Evolutionary conservation across 1,284 basidiomycete genomes (phyloP), one percentile per base, ranked within the genome.

Genomic region (Naganishia liquefaciens): DNA sequence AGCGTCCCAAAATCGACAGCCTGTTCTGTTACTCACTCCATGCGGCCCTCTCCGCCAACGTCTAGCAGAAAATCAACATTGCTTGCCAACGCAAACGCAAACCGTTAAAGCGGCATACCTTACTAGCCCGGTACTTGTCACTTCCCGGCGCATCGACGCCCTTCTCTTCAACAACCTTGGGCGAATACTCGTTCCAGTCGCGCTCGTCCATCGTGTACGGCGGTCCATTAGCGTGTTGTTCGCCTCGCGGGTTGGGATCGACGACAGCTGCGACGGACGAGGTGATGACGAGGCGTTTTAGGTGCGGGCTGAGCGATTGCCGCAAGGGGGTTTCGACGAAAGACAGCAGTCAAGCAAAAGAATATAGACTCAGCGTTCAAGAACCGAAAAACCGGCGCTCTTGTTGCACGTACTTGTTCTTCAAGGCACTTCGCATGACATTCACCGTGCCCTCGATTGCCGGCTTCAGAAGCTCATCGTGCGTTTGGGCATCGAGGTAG

Each of bases 211-310:
- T 75, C 40, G 60, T 66, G 47, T 55, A 61, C 54, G 68, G 62
- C 33, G 64, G 49, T 6, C 64, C 62, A 5, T 21, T 17, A 2
- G 60, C 42, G 46, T 63, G 58, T 19, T 68, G 54, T 6, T 66
- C 65, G 1, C 46, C 40, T 2, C 64, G 53, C 0, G 66, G 65
- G n/a, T 61, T 63, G 2, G 76, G 67, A 47, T 79, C 76, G 44
- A 83, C 67, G 64, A 87, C 76, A 3, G 86, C 76, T 0, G 83
- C 85, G 49, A 79, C 81, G 0, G 88, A 88, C 1, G 84, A 84
- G 0, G 87, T 88, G 65, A 90, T 77, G 55, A 91, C 85, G 47
- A 91, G 80, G 2, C 89, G 84, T 73, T 85, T 83, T 63, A 89
- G 80, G 23, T 74, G 69, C 25, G 81, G 71, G 66, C 82, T 76